phyloP scores from a whole-genome alignment of 345 rosid genomes.

The Ceriops zippeliana region DNA sequence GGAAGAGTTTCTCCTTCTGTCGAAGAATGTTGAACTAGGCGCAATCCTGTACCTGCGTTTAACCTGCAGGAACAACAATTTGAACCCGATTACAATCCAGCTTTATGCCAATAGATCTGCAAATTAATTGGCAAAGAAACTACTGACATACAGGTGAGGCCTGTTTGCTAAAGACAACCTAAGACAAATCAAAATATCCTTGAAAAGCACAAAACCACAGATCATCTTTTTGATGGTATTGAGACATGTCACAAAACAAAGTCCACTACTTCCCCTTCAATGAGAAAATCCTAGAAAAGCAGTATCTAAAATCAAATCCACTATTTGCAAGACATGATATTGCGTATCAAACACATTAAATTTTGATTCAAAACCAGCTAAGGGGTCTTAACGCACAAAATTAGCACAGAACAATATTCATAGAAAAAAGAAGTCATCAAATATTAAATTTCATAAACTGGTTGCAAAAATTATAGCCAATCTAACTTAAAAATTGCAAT shows the following conservation, averaged over 20 bases:
- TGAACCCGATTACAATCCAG: neutral
- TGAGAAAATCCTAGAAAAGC: neutral
- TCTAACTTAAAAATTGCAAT: too few species aligned
- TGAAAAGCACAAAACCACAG: too few species aligned
- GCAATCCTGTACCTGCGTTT: slow-evolving; percentile 87
- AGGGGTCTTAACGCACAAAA: too few species aligned
- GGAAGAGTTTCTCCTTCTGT: slow-evolving; percentile 50
- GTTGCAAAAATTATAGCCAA: too few species aligned
- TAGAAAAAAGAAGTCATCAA: too few species aligned
- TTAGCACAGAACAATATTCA: too few species aligned
- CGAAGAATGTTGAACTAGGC: slow-evolving; percentile 42
- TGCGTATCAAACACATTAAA: too few species aligned
- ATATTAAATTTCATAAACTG: too few species aligned
- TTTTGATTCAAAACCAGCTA: too few species aligned
- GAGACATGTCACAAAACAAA: neutral
- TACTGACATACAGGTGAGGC: neutral
- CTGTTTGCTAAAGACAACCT: too few species aligned
- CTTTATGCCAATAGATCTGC: neutral
- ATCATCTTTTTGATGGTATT: too few species aligned
- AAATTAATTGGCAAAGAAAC: neutral
- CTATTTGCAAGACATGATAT: neutral
- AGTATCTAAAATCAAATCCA: neutral
- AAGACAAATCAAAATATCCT: too few species aligned
- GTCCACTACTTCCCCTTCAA: neutral
- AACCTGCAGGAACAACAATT: slow-evolving; percentile 44